These are phyloP conservation scores for Scheffersomyces coipomensis DNA, from an alignment of 805 yeast species.

Conservation along the genomic window DNA sequence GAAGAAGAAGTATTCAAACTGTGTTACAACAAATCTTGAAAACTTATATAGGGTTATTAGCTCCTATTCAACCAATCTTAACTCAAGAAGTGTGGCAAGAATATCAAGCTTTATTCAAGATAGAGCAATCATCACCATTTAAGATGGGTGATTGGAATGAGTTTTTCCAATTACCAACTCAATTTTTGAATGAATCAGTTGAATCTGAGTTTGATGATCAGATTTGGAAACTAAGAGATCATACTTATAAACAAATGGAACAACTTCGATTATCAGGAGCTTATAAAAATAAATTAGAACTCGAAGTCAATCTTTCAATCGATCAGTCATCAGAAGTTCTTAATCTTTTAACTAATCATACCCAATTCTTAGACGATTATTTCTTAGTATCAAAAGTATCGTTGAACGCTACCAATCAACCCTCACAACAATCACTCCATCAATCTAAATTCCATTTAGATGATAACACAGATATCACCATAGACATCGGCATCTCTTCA, in stretches of 20 bases:
- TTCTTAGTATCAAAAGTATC: slow-evolving; percentile 63
- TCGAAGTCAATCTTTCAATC: slow-evolving; percentile 38
- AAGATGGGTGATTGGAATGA: slow-evolving; percentile 40
- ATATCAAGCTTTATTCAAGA: slow-evolving; percentile 11
- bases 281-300: slow-evolving; percentile 60
- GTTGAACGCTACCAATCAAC: slow-evolving; percentile 7
- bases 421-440: too few relatives aligned
- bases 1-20: slow-evolving; percentile 63
- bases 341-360: slow-evolving; percentile 18
- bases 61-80: slow-evolving; percentile 81
- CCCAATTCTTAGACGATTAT: slow-evolving; percentile 34
- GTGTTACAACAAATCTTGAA: slow-evolving; percentile 60
- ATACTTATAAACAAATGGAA: slow-evolving; percentile 53
- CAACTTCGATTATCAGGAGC: slow-evolving; percentile 51
- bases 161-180: slow-evolving; percentile 27
- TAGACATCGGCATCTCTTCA: slow-evolving; percentile 44
- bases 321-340: slow-evolving; percentile 8
- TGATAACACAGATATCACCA: slow-evolving; percentile 16
- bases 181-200: slow-evolving; percentile 30
- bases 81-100: slow-evolving; percentile 87
- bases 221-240: slow-evolving; percentile 49
- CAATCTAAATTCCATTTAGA: background rate
- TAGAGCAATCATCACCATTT: slow-evolving; percentile 43
- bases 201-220: slow-evolving; percentile 40
- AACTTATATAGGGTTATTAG: slow-evolving; percentile 62